These are phyloP conservation scores for Andrographis paniculata DNA, from an alignment of 305 asterid species.

Conservation along the genomic window DNA sequence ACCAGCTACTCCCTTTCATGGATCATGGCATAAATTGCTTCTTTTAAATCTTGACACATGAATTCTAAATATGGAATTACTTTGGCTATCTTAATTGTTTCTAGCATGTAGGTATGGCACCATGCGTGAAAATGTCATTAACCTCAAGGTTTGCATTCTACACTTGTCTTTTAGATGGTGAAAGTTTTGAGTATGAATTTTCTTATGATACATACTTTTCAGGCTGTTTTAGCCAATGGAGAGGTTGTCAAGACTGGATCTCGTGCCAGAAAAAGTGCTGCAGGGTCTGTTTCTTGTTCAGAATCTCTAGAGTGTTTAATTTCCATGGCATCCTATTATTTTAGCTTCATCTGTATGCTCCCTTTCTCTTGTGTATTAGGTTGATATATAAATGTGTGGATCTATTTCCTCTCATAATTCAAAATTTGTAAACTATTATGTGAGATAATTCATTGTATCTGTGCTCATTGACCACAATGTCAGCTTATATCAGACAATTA, in stretches of 20 bases:
- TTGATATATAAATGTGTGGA: neutral
- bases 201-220: conserved; percentile 21
- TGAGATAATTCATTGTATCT: neutral
- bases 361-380: neutral
- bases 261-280: conserved; percentile 98
- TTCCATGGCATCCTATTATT: conserved; percentile 2
- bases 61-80: conserved; percentile 8
- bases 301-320: conserved; percentile 12
- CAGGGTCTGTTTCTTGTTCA: conserved; percentile 53
- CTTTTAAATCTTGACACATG: conserved; percentile 4
- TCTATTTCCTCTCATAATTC: neutral
- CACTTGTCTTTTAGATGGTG: conserved; percentile 12
- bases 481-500: neutral
- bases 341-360: conserved; percentile 4
- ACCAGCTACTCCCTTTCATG: conserved; percentile 9
- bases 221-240: conserved; percentile 91
- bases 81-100: conserved; percentile 21
- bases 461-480: neutral
- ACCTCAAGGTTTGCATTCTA: conserved; percentile 64
- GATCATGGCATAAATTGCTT: conserved; percentile 7
- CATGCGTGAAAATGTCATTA: conserved; percentile 97
- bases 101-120: conserved; percentile 93
- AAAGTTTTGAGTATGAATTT: conserved; percentile 8
- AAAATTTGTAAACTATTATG: conserved; percentile 1
- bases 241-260: conserved; percentile 90